Conservation (phyloP, 2,329 filamentous ascomycete genomes). For the Hypoxylon sp. region DNA sequence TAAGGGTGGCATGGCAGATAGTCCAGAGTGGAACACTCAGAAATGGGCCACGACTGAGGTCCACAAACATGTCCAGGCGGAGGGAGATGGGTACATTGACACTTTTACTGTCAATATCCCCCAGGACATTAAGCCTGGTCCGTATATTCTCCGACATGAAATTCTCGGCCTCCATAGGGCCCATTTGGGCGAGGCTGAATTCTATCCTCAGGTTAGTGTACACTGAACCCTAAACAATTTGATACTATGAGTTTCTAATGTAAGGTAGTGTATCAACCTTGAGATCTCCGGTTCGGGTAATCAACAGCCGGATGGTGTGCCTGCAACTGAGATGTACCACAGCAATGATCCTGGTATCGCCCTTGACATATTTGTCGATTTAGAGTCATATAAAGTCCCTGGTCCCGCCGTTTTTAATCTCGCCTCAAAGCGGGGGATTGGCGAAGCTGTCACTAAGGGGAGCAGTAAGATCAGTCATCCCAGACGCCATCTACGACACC, state of each 20-base stretch:
- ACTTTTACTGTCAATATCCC: conserved; percentile 51
- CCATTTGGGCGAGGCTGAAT: conserved; percentile 42
- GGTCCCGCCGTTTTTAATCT: conserved; percentile 34
- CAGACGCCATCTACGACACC: conserved; percentile 27
- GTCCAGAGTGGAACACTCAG: conserved; percentile 62
- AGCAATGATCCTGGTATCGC: conserved; percentile 40
- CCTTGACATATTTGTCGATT: conserved; percentile 43
- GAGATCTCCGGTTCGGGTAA: conserved; percentile 44
- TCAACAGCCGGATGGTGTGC: conserved; percentile 33
- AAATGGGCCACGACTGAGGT: conserved; percentile 61
- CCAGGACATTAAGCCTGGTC: conserved; percentile 53
- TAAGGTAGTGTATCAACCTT: conserved; percentile 48
- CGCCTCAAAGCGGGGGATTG: conserved; percentile 17
- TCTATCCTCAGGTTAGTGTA: conserved; percentile 48
- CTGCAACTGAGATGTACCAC: conserved; percentile 42
- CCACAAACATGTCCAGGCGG: conserved; percentile 59
- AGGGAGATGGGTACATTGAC: conserved; percentile 64
- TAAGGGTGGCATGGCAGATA: conserved; percentile 51
- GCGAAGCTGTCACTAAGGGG: not conserved
- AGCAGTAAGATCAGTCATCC: not conserved
- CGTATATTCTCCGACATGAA: conserved; percentile 50
- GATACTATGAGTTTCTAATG: conserved; percentile 4
- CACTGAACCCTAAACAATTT: not conserved
- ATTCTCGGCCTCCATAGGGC: conserved; percentile 51
- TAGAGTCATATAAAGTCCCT: conserved; percentile 44